Evolutionary conservation across 768 basidiomycete genomes (phyloP).

Genomic region (Clitopilus hobsonii): DNA sequence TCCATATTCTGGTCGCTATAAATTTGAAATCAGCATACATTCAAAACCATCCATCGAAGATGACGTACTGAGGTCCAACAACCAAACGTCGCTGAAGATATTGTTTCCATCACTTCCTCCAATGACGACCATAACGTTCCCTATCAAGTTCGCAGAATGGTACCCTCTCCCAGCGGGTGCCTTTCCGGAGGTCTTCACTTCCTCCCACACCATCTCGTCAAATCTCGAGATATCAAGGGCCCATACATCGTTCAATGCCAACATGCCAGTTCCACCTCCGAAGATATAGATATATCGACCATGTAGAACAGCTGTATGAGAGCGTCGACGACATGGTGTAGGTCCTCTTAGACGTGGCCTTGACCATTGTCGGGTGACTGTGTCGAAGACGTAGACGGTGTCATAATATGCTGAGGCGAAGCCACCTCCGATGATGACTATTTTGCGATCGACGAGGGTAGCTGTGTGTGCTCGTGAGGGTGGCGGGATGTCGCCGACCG

Average conservation of each 20-base stretch:
- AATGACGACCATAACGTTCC: slow-evolving; percentile 80
- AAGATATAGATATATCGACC: slow-evolving; percentile 76
- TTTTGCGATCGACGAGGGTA: slow-evolving; percentile 73
- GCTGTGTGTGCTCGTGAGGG: slow-evolving; percentile 87
- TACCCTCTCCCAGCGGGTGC: slow-evolving; percentile 74
- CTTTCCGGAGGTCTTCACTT: slow-evolving; percentile 50
- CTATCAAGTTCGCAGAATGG: slow-evolving; percentile 85
- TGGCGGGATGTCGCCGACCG: slow-evolving; percentile 72
- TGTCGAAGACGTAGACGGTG: slow-evolving; percentile 79
- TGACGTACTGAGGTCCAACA: slow-evolving; percentile 74
- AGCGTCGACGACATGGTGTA: slow-evolving; percentile 67
- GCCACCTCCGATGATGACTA: slow-evolving; percentile 87
- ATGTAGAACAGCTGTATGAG: slow-evolving; percentile 82
- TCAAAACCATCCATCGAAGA: background rate
- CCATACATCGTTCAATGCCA: slow-evolving; percentile 91
- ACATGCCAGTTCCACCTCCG: slow-evolving; percentile 90
- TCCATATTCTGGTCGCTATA: slow-evolving; percentile 37
- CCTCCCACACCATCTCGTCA: slow-evolving; percentile 28
- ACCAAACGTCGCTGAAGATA: slow-evolving; percentile 87
- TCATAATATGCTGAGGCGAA: slow-evolving; percentile 81
- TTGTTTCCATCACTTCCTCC: slow-evolving; percentile 91
- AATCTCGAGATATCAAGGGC: slow-evolving; percentile 59
- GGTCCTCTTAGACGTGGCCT: slow-evolving; percentile 38
- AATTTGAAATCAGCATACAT: background rate
- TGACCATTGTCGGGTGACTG: slow-evolving; percentile 63